phyloP scores from a whole-genome alignment of 768 basidiomycete genomes.

The Brasilioporus rufonigricans region DNA sequence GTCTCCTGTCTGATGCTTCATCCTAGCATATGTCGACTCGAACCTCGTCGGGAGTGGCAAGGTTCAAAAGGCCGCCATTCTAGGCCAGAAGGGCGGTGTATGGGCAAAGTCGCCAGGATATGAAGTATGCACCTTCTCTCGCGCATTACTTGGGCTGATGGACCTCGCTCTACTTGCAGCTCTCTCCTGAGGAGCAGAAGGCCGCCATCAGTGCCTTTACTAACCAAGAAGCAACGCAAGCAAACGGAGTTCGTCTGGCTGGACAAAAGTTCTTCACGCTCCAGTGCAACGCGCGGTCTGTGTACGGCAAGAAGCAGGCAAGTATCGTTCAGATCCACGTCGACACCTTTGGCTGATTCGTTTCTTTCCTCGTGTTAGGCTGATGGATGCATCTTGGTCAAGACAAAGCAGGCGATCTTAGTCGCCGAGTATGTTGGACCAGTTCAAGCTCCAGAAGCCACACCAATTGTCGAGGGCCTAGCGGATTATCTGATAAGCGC shows the following conservation, averaged over 20 bases:
- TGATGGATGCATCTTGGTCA: slow-evolving; percentile 70
- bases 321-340: slow-evolving; percentile 26
- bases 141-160: neutral
- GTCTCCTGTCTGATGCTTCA: slow-evolving; percentile 31
- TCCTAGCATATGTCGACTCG: slow-evolving; percentile 72
- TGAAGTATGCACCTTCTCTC: slow-evolving; percentile 3
- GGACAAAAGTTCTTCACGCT: slow-evolving; percentile 78
- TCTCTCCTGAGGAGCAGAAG: slow-evolving; percentile 25
- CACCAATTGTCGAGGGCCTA: slow-evolving; percentile 60
- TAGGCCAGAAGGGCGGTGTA: slow-evolving; percentile 29
- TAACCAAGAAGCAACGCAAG: slow-evolving; percentile 40
- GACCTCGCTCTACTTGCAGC: slow-evolving; percentile 6
- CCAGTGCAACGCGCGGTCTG: slow-evolving; percentile 33
- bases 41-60: slow-evolving; percentile 75
- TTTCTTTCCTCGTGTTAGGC: slow-evolving; percentile 40
- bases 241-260: slow-evolving; percentile 59
- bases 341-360: neutral
- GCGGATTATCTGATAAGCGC: slow-evolving; percentile 74
- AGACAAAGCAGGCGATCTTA: slow-evolving; percentile 84
- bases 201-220: slow-evolving; percentile 39
- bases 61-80: slow-evolving; percentile 63
- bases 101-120: slow-evolving; percentile 29
- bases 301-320: slow-evolving; percentile 80
- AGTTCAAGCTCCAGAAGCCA: slow-evolving; percentile 62
- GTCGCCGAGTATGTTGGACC: slow-evolving; percentile 74